phyloP scores from a whole-genome alignment of 805 yeast species.

The Cyberlindnera euphorbiiphila region DNA sequence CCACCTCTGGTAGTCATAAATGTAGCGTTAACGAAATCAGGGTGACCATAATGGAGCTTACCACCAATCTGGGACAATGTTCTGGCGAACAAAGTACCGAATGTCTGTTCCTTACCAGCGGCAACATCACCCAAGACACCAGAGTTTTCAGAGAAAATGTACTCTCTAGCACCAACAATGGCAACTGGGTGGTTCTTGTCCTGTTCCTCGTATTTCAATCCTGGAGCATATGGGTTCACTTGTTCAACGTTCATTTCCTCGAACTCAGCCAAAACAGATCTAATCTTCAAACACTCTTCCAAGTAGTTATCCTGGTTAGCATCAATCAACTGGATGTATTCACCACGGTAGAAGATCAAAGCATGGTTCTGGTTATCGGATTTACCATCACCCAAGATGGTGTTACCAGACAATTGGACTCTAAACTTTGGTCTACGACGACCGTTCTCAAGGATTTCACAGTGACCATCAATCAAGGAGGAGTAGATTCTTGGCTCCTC shows the following conservation, averaged over 20 bases:
- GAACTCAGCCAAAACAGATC: conserved; percentile 72
- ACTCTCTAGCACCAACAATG: conserved; percentile 83
- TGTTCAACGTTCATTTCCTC: conserved; percentile 75
- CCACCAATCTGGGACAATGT: conserved; percentile 84
- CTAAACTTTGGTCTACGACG: conserved; percentile 74
- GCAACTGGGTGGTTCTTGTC: conserved; percentile 64
- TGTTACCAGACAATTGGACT: conserved; percentile 77
- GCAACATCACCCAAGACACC: conserved; percentile 88
- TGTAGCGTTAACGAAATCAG: conserved; percentile 73
- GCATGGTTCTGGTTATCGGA: conserved; percentile 86
- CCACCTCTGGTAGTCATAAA: conserved; percentile 88
- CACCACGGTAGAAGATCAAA: conserved; percentile 77
- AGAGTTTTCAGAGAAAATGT: conserved; percentile 80
- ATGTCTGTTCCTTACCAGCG: conserved; percentile 87
- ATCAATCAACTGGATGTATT: conserved; percentile 78
- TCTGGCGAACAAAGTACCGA: conserved; percentile 81
- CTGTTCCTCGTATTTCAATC: conserved; percentile 52
- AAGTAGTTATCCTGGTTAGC: conserved; percentile 84
- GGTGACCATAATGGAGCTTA: conserved; percentile 84
- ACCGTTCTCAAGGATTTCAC: conserved; percentile 68
- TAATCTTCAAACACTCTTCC: conserved; percentile 80
- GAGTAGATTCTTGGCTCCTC: conserved; percentile 72
- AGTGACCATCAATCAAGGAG: conserved; percentile 76
- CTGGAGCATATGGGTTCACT: conserved; percentile 76
- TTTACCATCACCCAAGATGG: conserved; percentile 85